Percentiles rank a stretch among this genome's conserved stretches.
phyloP scores from a whole-genome alignment of 2,329 filamentous ascomycete genomes.

The Paraconiothyrium sp. region DNA sequence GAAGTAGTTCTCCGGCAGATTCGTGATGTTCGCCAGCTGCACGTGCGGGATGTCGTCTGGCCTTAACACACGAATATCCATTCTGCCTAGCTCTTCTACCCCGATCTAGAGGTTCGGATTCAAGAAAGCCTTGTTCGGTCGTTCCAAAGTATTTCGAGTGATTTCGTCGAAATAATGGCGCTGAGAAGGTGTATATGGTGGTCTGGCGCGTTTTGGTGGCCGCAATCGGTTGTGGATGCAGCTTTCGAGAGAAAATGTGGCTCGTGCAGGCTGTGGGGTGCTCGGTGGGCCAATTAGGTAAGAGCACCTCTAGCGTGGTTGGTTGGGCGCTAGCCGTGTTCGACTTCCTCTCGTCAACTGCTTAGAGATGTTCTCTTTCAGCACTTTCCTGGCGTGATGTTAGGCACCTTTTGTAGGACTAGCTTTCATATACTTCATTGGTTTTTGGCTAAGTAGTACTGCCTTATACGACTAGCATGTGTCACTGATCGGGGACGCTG shows the following conservation, averaged over 20 bases:
- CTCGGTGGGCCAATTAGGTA: conserved; percentile 10
- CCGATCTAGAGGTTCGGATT: background rate
- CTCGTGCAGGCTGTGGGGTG: conserved; percentile 11
- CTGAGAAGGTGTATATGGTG: background rate
- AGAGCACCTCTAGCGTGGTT: background rate
- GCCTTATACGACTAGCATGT: no score
- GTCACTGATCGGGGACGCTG: no score
- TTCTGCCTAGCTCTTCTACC: conserved; percentile 50
- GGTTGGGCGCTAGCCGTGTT: no score
- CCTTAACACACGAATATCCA: conserved; percentile 90
- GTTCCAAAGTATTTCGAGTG: background rate
- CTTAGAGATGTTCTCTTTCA: no score
- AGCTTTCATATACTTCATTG: no score
- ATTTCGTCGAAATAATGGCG: background rate
- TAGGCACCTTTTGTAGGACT: no score
- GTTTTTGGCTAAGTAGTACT: no score
- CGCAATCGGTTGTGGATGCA: conserved; percentile 4
- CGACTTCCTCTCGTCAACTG: no score
- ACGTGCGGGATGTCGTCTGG: conserved; percentile 88
- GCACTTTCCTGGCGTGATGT: no score
- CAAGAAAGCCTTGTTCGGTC: background rate
- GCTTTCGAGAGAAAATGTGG: conserved; percentile 6
- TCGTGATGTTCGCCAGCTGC: conserved; percentile 98
- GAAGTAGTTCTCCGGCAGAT: conserved; percentile 99
- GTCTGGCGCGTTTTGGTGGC: conserved; percentile 1